phyloP scores from a whole-genome alignment of 1,284 basidiomycete genomes.

The Xerocomus nothofagi region DNA sequence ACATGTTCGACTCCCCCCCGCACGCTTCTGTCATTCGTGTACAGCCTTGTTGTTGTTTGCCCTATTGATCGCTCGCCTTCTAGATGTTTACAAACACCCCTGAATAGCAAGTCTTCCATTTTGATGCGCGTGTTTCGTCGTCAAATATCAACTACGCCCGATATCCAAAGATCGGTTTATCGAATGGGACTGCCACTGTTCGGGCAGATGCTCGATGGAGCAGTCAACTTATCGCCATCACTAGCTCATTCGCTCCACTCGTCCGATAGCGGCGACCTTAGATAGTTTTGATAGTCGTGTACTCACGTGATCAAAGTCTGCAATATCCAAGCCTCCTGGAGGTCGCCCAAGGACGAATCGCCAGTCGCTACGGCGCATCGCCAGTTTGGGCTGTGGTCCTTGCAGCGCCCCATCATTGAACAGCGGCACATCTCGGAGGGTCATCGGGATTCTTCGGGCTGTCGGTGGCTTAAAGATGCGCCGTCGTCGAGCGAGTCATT shows the following conservation, averaged over 20 bases:
- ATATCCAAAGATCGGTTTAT: conserved; percentile 27
- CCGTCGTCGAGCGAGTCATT: not conserved
- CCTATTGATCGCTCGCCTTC: conserved; percentile 22
- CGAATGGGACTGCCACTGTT: conserved; percentile 12
- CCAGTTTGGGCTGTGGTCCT: too few relatives aligned
- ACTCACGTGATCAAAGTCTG: too few relatives aligned
- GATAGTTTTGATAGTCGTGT: too few relatives aligned
- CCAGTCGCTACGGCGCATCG: too few relatives aligned
- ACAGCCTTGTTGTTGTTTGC: conserved; percentile 31
- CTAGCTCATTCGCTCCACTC: too few relatives aligned
- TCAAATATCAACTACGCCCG: conserved; percentile 35
- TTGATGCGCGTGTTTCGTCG: conserved; percentile 37
- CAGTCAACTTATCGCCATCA: too few relatives aligned
- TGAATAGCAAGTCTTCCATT: conserved; percentile 35
- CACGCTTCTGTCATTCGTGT: conserved; percentile 12
- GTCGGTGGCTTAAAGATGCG: conserved; percentile 23
- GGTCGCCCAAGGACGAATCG: not conserved
- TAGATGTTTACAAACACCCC: conserved; percentile 22
- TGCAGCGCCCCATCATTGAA: not conserved
- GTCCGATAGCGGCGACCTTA: too few relatives aligned
- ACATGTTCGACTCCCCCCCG: conserved; percentile 25
- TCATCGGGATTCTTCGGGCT: conserved; percentile 28
- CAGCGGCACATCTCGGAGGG: conserved; percentile 29
- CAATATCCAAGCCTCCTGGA: too few relatives aligned
- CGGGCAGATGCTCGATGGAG: conserved; percentile 2